A percentile compares a stretch with the other conserved stretches of the same genome.
Conservation (phyloP, 23 red algal species). For the Gracilaria gracilis region DNA sequence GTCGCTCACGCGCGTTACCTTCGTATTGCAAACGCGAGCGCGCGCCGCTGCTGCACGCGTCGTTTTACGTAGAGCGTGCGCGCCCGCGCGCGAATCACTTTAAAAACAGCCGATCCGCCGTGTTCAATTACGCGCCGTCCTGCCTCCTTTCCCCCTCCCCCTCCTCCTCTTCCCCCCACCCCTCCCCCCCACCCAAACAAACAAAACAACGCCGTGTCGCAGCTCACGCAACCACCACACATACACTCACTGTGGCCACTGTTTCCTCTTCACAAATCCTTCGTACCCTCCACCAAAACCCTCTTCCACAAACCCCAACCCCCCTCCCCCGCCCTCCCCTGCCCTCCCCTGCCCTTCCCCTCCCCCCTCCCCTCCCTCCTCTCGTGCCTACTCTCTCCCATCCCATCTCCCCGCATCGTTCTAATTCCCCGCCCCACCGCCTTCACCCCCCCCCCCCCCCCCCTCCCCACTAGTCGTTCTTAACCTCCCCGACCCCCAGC, state of each 20-base stretch:
- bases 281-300: neutral
- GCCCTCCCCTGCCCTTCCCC: too few relatives aligned
- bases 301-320: neutral
- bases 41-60: neutral
- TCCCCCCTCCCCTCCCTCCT: too few relatives aligned
- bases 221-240: too few relatives aligned
- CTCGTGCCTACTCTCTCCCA: too few relatives aligned
- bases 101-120: neutral
- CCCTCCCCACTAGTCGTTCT: neutral
- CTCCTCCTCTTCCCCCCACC: neutral
- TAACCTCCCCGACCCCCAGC: neutral
- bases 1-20: slow-evolving; percentile 30
- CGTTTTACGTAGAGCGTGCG: slow-evolving; percentile 14
- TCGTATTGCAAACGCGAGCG: neutral
- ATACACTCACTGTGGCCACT: too few relatives aligned
- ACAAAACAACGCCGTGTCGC: neutral
- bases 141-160: neutral
- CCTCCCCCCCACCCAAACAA: neutral
- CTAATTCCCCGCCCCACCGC: too few relatives aligned
- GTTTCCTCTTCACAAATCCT: neutral
- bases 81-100: neutral
- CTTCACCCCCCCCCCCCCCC: too few relatives aligned
- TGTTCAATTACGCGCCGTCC: neutral
- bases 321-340: neutral
- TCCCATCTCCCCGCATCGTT: too few relatives aligned